Evolutionary conservation across 148 eudicot species (phyloP).

Genomic region (Arctostaphylos glauca): DNA sequence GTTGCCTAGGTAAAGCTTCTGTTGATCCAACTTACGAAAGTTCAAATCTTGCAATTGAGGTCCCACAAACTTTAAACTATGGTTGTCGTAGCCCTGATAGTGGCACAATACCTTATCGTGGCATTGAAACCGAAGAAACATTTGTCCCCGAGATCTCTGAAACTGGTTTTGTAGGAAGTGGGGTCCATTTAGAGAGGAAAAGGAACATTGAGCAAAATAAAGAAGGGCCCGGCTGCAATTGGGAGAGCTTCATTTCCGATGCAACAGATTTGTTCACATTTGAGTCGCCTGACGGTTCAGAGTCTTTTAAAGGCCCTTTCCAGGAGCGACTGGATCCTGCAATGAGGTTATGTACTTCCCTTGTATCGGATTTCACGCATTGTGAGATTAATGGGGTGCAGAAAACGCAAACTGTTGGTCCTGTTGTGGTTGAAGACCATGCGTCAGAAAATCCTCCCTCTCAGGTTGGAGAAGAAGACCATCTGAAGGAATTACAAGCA

Average conservation of each 20-base stretch:
- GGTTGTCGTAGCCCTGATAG: slow-evolving; percentile 43
- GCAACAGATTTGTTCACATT: slow-evolving; percentile 56
- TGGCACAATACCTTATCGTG: slow-evolving; percentile 18
- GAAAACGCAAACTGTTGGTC: slow-evolving; percentile 21
- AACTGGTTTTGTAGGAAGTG: slow-evolving; percentile 35
- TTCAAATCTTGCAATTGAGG: slow-evolving; percentile 38
- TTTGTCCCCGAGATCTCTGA: slow-evolving; percentile 26
- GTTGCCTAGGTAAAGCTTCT: slow-evolving; percentile 20
- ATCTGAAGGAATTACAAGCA: slow-evolving; percentile 34
- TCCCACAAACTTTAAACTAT: slow-evolving; percentile 36
- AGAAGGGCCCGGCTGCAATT: slow-evolving; percentile 54
- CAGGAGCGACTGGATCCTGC: slow-evolving; percentile 45
- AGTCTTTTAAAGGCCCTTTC: slow-evolving; percentile 31
- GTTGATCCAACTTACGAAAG: slow-evolving; percentile 30
- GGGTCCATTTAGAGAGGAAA: slow-evolving; percentile 32
- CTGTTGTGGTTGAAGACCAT: slow-evolving; percentile 30
- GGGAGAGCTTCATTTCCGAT: slow-evolving; percentile 66
- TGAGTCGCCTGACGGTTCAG: slow-evolving; percentile 58
- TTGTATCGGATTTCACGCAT: slow-evolving; percentile 32
- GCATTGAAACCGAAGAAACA: slow-evolving; percentile 29
- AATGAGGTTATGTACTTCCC: slow-evolving; percentile 34
- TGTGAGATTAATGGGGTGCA: slow-evolving; percentile 13
- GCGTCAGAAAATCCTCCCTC: slow-evolving; percentile 31
- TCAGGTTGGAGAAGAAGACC: slow-evolving; percentile 46
- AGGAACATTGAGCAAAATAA: slow-evolving; percentile 32